These are phyloP conservation scores for Hymenotorrendiella dingleyae DNA, from an alignment of 2,329 filamentous ascomycete genomes.

Conservation along the genomic window DNA sequence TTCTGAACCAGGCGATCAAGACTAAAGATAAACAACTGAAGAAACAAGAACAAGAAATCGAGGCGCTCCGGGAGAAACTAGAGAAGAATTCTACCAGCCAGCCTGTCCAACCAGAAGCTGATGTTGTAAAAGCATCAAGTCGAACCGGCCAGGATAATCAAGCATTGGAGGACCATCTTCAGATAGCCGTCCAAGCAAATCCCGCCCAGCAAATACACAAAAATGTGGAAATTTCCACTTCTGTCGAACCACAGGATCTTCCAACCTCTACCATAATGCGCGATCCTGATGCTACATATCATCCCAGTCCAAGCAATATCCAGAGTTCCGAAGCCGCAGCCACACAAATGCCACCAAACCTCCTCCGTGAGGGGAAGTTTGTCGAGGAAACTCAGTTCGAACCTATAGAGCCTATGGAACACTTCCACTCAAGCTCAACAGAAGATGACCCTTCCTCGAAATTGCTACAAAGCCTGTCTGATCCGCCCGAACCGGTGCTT, in stretches of 20 bases:
- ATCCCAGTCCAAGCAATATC: constrained; percentile 4
- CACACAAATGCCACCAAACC: constrained; percentile 8
- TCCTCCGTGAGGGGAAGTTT: neutral
- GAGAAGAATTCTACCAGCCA: too few relatives aligned
- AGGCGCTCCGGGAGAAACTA: too few relatives aligned
- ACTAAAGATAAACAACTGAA: neutral
- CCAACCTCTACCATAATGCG: neutral
- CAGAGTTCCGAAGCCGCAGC: neutral
- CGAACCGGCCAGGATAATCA: too few relatives aligned
- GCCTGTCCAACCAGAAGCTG: too few relatives aligned
- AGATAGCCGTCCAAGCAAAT: too few relatives aligned
- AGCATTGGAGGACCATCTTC: too few relatives aligned
- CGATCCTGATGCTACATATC: neutral
- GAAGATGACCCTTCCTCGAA: constrained; percentile 13
- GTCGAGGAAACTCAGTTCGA: constrained; percentile 15
- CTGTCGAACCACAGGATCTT: too few relatives aligned
- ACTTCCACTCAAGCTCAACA: constrained; percentile 24
- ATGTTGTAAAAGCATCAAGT: too few relatives aligned
- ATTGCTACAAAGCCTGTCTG: neutral
- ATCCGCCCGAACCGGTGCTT: neutral
- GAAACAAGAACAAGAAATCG: too few relatives aligned
- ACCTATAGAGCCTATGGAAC: constrained; percentile 11
- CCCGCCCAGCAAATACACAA: too few relatives aligned
- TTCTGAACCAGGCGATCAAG: neutral
- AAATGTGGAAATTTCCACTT: too few relatives aligned